Conservation (phyloP, 768 basidiomycete genomes). For the Calocera viscosa region DNA sequence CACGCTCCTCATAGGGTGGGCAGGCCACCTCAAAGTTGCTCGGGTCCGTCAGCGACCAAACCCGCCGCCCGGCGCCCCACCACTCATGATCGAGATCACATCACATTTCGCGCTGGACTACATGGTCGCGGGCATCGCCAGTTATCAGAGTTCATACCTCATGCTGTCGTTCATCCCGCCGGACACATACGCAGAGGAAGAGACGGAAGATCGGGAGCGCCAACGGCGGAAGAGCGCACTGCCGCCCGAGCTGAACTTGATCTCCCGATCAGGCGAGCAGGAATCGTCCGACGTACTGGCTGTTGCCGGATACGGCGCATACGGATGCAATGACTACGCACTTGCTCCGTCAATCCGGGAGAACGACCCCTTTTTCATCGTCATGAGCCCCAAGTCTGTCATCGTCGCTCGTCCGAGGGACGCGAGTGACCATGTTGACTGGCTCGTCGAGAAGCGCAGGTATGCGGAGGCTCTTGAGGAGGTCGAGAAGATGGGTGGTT, state of each 20-base stretch:
- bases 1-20: constrained; percentile 86
- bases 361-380: constrained; percentile 52
- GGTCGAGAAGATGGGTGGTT: constrained; percentile 50
- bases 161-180: constrained; percentile 79
- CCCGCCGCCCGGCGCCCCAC: constrained; percentile 27
- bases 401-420: constrained; percentile 82
- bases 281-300: constrained; percentile 71
- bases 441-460: constrained; percentile 73
- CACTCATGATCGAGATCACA: constrained; percentile 72
- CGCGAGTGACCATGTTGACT: constrained; percentile 75
- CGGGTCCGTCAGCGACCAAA: constrained; percentile 52
- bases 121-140: constrained; percentile 84
- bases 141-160: constrained; percentile 66
- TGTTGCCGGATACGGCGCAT: constrained; percentile 64
- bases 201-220: constrained; percentile 51
- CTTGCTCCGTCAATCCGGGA: constrained; percentile 36
- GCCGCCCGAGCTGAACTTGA: constrained; percentile 87
- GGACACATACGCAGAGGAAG: constrained; percentile 60
- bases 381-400: constrained; percentile 74
- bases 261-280: constrained; percentile 81
- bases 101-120: constrained; percentile 88
- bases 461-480: constrained; percentile 84
- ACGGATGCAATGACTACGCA: constrained; percentile 86
- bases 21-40: constrained; percentile 82
- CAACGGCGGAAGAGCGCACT: constrained; percentile 76